phyloP scores from a whole-genome alignment of 768 basidiomycete species.

The Auriscalpium vulgare region DNA sequence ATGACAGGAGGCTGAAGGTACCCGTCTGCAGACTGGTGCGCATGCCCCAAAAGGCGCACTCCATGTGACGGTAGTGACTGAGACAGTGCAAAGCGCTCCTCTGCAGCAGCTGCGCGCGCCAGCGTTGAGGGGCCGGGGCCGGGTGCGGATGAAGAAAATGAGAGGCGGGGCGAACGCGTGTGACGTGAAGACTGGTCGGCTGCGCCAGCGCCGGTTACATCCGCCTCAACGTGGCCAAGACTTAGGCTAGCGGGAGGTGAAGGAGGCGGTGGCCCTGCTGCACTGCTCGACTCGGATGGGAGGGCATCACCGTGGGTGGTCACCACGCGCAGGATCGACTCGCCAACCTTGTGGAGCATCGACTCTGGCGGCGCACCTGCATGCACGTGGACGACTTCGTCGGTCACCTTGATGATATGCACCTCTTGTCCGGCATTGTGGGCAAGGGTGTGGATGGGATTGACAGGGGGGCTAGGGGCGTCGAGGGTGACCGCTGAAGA shows the following conservation, averaged over 20 bases:
- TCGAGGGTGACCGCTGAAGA: neutral
- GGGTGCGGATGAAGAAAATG: conserved; percentile 8
- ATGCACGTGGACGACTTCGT: conserved; percentile 38
- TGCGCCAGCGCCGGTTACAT: neutral
- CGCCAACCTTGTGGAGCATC: conserved; percentile 28
- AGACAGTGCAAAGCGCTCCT: conserved; percentile 18
- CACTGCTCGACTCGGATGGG: conserved; percentile 13
- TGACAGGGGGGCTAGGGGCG: conserved; percentile 12
- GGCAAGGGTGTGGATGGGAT: conserved; percentile 25
- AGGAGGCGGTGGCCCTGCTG: conserved; percentile 50
- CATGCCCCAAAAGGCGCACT: conserved; percentile 6
- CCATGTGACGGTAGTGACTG: conserved; percentile 14
- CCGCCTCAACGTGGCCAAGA: conserved; percentile 17
- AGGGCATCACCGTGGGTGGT: conserved; percentile 12
- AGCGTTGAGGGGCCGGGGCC: conserved; percentile 13
- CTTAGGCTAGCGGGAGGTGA: conserved; percentile 37
- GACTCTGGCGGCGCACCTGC: conserved; percentile 27
- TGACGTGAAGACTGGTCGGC: neutral
- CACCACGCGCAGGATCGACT: conserved; percentile 26
- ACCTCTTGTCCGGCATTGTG: conserved; percentile 34
- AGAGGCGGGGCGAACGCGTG: conserved; percentile 1
- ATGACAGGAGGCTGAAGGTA: conserved; percentile 45
- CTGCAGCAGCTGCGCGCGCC: conserved; percentile 9
- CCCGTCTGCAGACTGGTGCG: conserved; percentile 31
- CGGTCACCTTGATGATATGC: conserved; percentile 47